Evolutionary conservation across 2,329 filamentous ascomycete genomes (phyloP).

Genomic region (Pyrenophora tritici-repentis): DNA sequence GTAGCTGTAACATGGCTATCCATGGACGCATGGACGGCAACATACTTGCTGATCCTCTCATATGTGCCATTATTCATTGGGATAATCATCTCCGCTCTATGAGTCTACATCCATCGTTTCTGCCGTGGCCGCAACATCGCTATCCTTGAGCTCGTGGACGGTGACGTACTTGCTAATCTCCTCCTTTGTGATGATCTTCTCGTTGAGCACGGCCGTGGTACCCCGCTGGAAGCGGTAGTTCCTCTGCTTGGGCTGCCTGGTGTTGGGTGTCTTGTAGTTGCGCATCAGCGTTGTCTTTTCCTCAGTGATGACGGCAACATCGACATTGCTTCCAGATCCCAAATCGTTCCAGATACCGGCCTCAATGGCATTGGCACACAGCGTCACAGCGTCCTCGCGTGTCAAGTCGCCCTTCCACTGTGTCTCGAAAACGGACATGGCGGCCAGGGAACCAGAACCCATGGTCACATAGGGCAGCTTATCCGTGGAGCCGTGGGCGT

Average conservation of each 20-base stretch:
- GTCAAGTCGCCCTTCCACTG: conserved; percentile 83
- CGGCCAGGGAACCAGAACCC: conserved; percentile 93
- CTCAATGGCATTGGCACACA: conserved; percentile 85
- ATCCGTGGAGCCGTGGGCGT: conserved; percentile 97
- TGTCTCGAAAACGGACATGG: conserved; percentile 98
- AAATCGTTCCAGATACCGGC: conserved; percentile 99
- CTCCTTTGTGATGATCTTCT: conserved; percentile 93
- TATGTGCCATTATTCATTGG: conserved; percentile 58
- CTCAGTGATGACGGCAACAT: conserved; percentile 91
- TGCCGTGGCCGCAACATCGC: conserved; percentile 63
- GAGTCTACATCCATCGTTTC: conserved; percentile 70
- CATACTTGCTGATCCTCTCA: conserved; percentile 91
- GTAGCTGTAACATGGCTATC: conserved; percentile 66
- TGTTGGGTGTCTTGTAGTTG: conserved; percentile 92
- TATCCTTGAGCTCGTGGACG: conserved; percentile 79
- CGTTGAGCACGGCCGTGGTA: conserved; percentile 93
- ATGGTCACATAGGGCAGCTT: conserved; percentile 99
- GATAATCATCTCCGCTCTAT: conserved; percentile 20
- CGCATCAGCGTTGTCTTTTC: conserved; percentile 94
- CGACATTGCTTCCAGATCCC: conserved; percentile 95
- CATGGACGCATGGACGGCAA: conserved; percentile 85
- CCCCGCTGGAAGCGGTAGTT: conserved; percentile 90
- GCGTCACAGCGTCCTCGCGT: conserved; percentile 78
- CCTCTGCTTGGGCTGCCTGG: conserved; percentile 86
- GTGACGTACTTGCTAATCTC: conserved; percentile 94